These are phyloP conservation scores for Cairneyella variabilis DNA, from an alignment of 495 filamentous ascomycete species.

Conservation along the genomic window DNA sequence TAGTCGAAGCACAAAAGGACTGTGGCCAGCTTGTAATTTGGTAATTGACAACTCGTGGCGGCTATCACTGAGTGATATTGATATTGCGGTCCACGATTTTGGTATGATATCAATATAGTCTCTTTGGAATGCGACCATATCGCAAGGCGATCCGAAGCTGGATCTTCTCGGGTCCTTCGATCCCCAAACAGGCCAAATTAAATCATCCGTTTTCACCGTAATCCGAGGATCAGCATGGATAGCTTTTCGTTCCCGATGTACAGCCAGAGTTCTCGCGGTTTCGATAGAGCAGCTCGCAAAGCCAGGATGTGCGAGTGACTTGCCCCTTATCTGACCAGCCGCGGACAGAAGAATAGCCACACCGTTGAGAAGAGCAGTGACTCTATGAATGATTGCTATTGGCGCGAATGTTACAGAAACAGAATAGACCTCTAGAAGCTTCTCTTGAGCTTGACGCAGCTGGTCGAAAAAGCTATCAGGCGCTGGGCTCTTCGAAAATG, in stretches of 20 bases:
- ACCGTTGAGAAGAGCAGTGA: constrained; percentile 56
- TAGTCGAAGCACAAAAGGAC: constrained; percentile 79
- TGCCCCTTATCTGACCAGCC: constrained; percentile 39
- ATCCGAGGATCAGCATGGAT: constrained; percentile 41
- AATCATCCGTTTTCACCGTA: constrained; percentile 27
- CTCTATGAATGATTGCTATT: constrained; percentile 40
- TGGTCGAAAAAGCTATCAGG: constrained; percentile 48
- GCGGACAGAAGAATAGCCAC: constrained; percentile 65
- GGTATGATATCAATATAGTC: constrained; percentile 83
- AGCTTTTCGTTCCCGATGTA: constrained; percentile 54
- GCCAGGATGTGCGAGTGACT: constrained; percentile 46
- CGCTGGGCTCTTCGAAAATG: constrained; percentile 15
- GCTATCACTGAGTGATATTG: constrained; percentile 75
- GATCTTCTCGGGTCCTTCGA: constrained; percentile 9
- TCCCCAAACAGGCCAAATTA: constrained; percentile 40
- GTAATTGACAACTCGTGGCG: constrained; percentile 79
- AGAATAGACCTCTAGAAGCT: constrained; percentile 51
- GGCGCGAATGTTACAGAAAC: constrained; percentile 43
- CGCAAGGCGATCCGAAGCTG: constrained; percentile 32
- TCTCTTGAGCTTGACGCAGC: constrained; percentile 57
- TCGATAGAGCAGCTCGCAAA: constrained; percentile 55
- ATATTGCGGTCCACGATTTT: constrained; percentile 76
- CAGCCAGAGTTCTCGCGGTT: constrained; percentile 55
- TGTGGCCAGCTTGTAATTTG: constrained; percentile 64
- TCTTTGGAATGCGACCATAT: constrained; percentile 55